Evolutionary conservation across 1,139 yeast species (phyloP).

Genomic region (Sugiyamaella castrensis): DNA sequence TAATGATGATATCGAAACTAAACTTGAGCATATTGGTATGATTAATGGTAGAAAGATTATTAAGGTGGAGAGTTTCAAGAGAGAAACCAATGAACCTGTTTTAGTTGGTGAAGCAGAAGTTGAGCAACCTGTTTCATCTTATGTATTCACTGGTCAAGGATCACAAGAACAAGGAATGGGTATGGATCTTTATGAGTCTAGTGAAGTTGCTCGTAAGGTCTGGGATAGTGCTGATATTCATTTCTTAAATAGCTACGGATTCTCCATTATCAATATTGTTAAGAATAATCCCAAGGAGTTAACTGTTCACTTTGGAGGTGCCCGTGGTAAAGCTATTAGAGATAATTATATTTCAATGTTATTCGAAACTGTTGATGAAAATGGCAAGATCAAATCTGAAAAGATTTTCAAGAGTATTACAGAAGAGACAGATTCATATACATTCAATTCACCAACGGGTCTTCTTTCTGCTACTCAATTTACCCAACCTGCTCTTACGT

Average conservation of each 20-base stretch:
- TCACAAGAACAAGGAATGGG: conserved; percentile 99
- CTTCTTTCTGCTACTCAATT: conserved; percentile 96
- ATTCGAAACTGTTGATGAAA: conserved; percentile 89
- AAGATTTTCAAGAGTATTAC: conserved; percentile 92
- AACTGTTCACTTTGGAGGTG: conserved; percentile 96
- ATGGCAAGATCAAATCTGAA: conserved; percentile 82
- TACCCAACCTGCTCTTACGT: conserved; percentile 97
- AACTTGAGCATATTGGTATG: conserved; percentile 96
- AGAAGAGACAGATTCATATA: conserved; percentile 74
- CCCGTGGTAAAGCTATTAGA: conserved; percentile 91
- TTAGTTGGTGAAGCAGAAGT: conserved; percentile 96
- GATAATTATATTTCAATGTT: conserved; percentile 95
- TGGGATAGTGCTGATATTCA: conserved; percentile 98
- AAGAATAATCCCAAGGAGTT: conserved; percentile 93
- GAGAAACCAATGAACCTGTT: conserved; percentile 67
- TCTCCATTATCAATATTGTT: conserved; percentile 93
- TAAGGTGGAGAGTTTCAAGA: conserved; percentile 84
- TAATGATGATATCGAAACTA: conserved; percentile 82
- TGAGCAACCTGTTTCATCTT: conserved; percentile 95
- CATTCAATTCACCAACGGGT: conserved; percentile 93
- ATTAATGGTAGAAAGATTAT: conserved; percentile 97
- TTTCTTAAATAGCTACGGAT: conserved; percentile 90
- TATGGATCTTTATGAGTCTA: conserved; percentile 91
- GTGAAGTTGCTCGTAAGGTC: conserved; percentile 88
- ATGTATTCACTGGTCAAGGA: conserved; percentile 99